A percentile compares a stretch with the other conserved stretches of the same genome.
Evolutionary conservation across 1,139 yeast genomes (phyloP).

Genomic region (Hanseniaspora sp.): DNA sequence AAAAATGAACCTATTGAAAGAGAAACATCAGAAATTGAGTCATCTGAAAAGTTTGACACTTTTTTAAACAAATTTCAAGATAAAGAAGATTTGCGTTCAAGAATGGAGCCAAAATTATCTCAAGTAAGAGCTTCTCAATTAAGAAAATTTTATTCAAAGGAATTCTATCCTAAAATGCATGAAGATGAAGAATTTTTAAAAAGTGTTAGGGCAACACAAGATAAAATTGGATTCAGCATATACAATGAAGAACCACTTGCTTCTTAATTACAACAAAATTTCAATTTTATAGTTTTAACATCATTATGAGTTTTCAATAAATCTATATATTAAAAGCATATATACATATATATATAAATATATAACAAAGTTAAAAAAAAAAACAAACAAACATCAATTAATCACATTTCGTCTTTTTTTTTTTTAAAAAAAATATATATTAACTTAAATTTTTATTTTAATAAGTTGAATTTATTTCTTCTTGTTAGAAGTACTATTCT

Average conservation of each 20-base stretch:
- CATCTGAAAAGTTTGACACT: conserved; percentile 15
- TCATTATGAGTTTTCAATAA: background rate
- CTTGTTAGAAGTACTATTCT: conserved; percentile 80
- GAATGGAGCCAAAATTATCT: conserved; percentile 21
- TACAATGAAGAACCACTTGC: background rate
- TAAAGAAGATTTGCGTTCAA: conserved; percentile 21
- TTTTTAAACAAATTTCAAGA: conserved; percentile 22
- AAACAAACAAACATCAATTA: background rate
- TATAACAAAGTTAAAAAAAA: background rate
- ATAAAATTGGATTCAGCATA: background rate
- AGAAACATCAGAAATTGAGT: background rate
- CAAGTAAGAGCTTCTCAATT: conserved; percentile 24
- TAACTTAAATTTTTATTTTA: no score
- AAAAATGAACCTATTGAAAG: background rate
- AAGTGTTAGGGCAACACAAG: conserved; percentile 7
- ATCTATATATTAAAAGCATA: background rate
- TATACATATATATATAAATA: background rate
- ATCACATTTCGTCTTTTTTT: no score
- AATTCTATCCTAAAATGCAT: conserved; percentile 19
- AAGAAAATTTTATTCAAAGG: conserved; percentile 22
- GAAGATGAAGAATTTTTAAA: conserved; percentile 9
- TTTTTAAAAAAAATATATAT: no score
- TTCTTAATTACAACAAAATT: background rate
- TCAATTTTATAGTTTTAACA: background rate
- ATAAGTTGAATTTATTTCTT: conserved; percentile 8